Conservation (phyloP, 192 early-diverging fungal species). For the Backusella westeae region DNA sequence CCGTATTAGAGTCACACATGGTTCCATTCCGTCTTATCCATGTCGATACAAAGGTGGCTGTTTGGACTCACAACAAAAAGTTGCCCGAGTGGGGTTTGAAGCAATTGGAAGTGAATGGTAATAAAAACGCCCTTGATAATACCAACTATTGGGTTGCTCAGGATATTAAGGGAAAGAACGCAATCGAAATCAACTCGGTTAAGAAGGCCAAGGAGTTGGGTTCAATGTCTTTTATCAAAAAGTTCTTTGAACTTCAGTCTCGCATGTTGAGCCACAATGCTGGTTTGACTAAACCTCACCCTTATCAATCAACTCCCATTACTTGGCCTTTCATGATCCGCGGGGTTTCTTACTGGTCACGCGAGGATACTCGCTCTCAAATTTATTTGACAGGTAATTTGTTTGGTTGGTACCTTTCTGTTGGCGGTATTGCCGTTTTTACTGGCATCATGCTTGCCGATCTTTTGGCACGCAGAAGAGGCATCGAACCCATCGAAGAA, state of each 20-base stretch:
- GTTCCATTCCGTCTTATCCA: constrained; percentile 77
- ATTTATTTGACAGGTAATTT: constrained; percentile 94
- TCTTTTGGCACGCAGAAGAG: constrained; percentile 68
- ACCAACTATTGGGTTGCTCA: constrained; percentile 75
- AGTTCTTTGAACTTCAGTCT: constrained; percentile 87
- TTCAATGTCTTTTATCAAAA: constrained; percentile 68
- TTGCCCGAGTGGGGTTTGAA: constrained; percentile 89
- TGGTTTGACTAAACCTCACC: constrained; percentile 87
- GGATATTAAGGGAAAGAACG: constrained; percentile 65
- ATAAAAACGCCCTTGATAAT: constrained; percentile 75
- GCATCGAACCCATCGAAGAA: constrained; percentile 59
- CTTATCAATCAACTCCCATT: constrained; percentile 83
- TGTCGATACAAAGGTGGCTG: constrained; percentile 69
- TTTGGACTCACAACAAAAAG: constrained; percentile 65
- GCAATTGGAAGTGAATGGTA: constrained; percentile 92
- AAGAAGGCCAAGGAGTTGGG: constrained; percentile 55
- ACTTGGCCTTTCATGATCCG: constrained; percentile 88
- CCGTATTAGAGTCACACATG: constrained; percentile 48
- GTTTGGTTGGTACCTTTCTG: constrained; percentile 79
- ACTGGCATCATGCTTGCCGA: constrained; percentile 65
- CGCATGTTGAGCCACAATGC: constrained; percentile 93
- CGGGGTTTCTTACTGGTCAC: constrained; percentile 94
- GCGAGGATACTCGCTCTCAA: constrained; percentile 68
- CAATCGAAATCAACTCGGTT: constrained; percentile 40
- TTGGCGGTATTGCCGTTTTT: constrained; percentile 57